Conservation (phyloP, 2,329 filamentous ascomycete species). For the Apiospora arundinis region DNA sequence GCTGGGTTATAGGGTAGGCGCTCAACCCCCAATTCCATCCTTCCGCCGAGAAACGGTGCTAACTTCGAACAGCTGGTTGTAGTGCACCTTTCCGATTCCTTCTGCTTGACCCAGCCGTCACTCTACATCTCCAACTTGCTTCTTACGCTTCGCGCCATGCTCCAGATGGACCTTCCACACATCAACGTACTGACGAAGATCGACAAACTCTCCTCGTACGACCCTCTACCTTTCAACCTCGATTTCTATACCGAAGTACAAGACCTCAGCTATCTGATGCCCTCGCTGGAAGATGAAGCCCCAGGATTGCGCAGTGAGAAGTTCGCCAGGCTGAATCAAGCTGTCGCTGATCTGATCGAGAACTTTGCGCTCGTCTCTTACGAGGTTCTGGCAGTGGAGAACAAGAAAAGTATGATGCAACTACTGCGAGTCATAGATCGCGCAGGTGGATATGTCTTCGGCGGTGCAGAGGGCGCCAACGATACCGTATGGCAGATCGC, state of each 20-base stretch:
- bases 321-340: slow-evolving; percentile 83
- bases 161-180: slow-evolving; percentile 96
- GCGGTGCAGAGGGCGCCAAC: slow-evolving; percentile 87
- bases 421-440: slow-evolving; percentile 88
- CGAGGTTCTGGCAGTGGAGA: slow-evolving; percentile 93
- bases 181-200: slow-evolving; percentile 98
- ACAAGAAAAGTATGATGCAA: slow-evolving; percentile 96
- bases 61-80: slow-evolving; percentile 75
- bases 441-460: slow-evolving; percentile 92
- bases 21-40: too few relatives aligned
- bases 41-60: neutral
- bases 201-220: slow-evolving; percentile 87
- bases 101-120: slow-evolving; percentile 90
- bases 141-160: slow-evolving; percentile 92
- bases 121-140: slow-evolving; percentile 95
- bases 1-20: slow-evolving; percentile 83
- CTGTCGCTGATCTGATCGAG: slow-evolving; percentile 85
- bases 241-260: slow-evolving; percentile 98
- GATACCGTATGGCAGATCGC: slow-evolving; percentile 98
- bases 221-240: slow-evolving; percentile 89
- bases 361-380: slow-evolving; percentile 90
- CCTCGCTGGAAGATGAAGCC: slow-evolving; percentile 79
- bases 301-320: slow-evolving; percentile 73
- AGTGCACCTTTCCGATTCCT: slow-evolving; percentile 91
- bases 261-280: slow-evolving; percentile 84